These are phyloP conservation scores for Polyporus tsugae DNA, from an alignment of 1,284 basidiomycete genomes.

Conservation along the genomic window DNA sequence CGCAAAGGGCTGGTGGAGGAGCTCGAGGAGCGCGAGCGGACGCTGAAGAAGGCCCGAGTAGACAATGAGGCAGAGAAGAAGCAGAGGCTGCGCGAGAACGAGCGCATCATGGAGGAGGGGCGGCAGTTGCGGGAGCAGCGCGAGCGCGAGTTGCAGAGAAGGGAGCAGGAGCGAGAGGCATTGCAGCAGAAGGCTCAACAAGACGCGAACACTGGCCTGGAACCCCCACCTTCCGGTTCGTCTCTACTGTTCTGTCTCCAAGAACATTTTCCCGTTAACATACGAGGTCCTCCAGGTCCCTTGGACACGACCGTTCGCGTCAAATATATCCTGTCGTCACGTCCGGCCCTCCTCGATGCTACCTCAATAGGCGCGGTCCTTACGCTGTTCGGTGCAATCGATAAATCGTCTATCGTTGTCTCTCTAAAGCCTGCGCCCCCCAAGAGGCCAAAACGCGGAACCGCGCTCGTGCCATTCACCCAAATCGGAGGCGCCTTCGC, in stretches of 20 bases:
- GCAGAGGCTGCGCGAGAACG: slow-evolving; percentile 68
- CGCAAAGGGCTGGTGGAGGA: slow-evolving; percentile 85
- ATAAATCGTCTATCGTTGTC: slow-evolving; percentile 70
- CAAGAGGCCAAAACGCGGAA: slow-evolving; percentile 72
- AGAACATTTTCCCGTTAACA: not conserved
- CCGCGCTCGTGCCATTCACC: slow-evolving; percentile 76
- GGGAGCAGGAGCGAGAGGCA: slow-evolving; percentile 47
- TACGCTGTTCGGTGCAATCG: slow-evolving; percentile 65
- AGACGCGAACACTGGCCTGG: slow-evolving; percentile 43
- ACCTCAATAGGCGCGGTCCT: slow-evolving; percentile 61
- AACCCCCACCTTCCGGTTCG: slow-evolving; percentile 62
- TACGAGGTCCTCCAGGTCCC: slow-evolving; percentile 52
- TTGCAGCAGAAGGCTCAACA: slow-evolving; percentile 40
- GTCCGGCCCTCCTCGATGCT: slow-evolving; percentile 62
- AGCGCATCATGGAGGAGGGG: slow-evolving; percentile 83
- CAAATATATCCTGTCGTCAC: slow-evolving; percentile 66
- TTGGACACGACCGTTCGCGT: slow-evolving; percentile 79
- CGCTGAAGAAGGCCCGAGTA: slow-evolving; percentile 76
- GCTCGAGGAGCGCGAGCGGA: slow-evolving; percentile 83
- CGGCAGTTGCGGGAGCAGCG: slow-evolving; percentile 74
- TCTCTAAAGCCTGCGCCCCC: slow-evolving; percentile 59
- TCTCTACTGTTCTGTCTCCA: slow-evolving; percentile 18
- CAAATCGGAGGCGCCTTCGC: slow-evolving; percentile 79
- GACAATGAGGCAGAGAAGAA: slow-evolving; percentile 68
- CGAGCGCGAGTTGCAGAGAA: slow-evolving; percentile 60